Percentiles rank a stretch among this genome's conserved stretches.
Evolutionary conservation across 2,329 filamentous ascomycete species (phyloP).

Genomic region (Pyrenochaeta sp.): DNA sequence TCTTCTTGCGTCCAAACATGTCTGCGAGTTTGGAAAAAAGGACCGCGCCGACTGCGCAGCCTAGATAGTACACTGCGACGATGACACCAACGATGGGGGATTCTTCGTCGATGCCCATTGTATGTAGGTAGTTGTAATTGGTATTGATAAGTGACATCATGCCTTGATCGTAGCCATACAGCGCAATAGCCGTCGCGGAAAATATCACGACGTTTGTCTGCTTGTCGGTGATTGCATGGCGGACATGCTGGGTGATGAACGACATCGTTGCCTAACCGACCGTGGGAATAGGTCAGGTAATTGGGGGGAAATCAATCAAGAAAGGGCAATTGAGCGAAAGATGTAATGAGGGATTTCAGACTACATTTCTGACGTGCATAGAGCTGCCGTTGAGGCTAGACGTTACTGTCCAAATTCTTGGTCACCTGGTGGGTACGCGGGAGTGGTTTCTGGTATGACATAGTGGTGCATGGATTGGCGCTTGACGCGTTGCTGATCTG

Average conservation of each 20-base stretch:
- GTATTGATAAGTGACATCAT: conserved; percentile 65
- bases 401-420: conserved; percentile 18
- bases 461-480: conserved; percentile 19
- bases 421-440: conserved; percentile 17
- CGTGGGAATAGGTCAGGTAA: no score
- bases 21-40: conserved; percentile 66
- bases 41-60: conserved; percentile 66
- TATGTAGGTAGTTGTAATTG: conserved; percentile 63
- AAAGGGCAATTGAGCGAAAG: neutral
- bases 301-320: neutral
- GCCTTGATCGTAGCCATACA: conserved; percentile 61
- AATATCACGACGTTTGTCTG: conserved; percentile 62
- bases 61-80: conserved; percentile 69
- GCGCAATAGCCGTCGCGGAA: conserved; percentile 62
- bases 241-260: conserved; percentile 23
- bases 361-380: neutral
- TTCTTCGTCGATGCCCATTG: conserved; percentile 63
- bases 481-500: conserved; percentile 15
- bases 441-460: conserved; percentile 22
- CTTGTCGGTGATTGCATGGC: conserved; percentile 42
- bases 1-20: conserved; percentile 61
- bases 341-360: neutral
- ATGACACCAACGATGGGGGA: conserved; percentile 66
- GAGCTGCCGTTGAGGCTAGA: neutral
- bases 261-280: conserved; percentile 12